Evolutionary conservation across 2,329 filamentous ascomycete genomes (phyloP).

Genomic region (Lasiodiplodia sp.): DNA sequence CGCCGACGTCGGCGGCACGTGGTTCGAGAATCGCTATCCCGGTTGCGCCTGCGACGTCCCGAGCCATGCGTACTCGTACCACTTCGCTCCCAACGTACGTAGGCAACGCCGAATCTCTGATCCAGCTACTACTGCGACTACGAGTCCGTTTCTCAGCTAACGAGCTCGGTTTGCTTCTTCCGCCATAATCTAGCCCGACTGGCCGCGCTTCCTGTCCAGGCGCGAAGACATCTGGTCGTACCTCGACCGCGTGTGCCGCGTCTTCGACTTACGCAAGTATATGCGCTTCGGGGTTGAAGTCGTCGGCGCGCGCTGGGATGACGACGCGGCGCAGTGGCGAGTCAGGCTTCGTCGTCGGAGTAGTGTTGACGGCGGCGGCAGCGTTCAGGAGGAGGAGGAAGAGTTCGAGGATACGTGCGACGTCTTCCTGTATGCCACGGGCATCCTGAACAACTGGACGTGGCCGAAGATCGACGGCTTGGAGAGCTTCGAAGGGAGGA

Average conservation of each 20-base stretch:
- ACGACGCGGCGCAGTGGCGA: no score
- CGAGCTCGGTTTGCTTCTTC: constrained; percentile 8
- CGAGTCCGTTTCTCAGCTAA: background rate
- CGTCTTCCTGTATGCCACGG: constrained; percentile 37
- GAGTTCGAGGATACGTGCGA: constrained; percentile 34
- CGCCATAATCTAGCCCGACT: constrained; percentile 57
- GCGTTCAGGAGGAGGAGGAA: constrained; percentile 32
- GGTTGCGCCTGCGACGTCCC: constrained; percentile 56
- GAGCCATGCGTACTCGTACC: constrained; percentile 51
- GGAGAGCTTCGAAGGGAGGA: constrained; percentile 58
- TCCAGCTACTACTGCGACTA: no score
- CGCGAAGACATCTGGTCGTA: constrained; percentile 57
- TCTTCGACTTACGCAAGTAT: constrained; percentile 58
- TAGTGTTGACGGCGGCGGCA: no score
- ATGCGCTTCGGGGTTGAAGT: constrained; percentile 50
- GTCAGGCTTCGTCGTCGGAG: no score
- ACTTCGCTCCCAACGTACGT: constrained; percentile 49
- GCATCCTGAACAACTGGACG: constrained; percentile 34
- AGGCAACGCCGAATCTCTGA: no score
- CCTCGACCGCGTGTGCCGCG: constrained; percentile 56
- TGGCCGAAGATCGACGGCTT: constrained; percentile 57
- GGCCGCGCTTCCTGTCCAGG: constrained; percentile 56
- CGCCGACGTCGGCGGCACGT: constrained; percentile 52
- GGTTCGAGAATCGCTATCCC: constrained; percentile 53
- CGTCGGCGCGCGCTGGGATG: no score